A percentile compares a stretch with the other conserved stretches of the same genome.
Conservation (phyloP, 2,329 filamentous ascomycete genomes). For the Verticillium isaacii region DNA sequence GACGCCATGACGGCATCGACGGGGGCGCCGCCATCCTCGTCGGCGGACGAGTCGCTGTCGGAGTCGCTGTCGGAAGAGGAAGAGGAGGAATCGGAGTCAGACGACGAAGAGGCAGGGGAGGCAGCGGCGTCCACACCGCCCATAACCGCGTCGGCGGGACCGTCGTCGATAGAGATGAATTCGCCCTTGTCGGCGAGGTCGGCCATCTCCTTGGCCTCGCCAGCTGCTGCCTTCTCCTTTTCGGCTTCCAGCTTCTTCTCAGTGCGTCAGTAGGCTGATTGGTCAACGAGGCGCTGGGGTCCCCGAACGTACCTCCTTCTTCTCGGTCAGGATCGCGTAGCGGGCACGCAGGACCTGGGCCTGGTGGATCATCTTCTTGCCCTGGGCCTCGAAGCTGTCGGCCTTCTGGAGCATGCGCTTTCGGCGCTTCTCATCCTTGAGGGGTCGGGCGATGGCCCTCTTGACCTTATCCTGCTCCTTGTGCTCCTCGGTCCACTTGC, state of each 20-base stretch:
- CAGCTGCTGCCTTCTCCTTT: slow-evolving; percentile 16
- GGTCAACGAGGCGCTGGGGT: neutral
- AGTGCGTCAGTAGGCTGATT: neutral
- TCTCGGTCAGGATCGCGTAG: slow-evolving; percentile 19
- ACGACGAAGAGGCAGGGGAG: neutral
- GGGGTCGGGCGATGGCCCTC: slow-evolving; percentile 17
- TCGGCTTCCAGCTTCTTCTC: slow-evolving; percentile 18
- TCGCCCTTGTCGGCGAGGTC: slow-evolving; percentile 9
- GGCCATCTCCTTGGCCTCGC: slow-evolving; percentile 8
- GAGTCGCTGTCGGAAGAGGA: slow-evolving; percentile 3
- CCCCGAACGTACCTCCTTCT: slow-evolving; percentile 16
- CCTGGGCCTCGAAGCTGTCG: slow-evolving; percentile 35
- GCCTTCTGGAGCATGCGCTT: slow-evolving; percentile 31
- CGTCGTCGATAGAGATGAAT: slow-evolving; percentile 9
- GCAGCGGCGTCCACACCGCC: neutral
- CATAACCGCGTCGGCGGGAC: neutral
- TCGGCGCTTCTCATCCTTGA: slow-evolving; percentile 32
- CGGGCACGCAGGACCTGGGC: slow-evolving; percentile 28
- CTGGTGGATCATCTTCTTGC: slow-evolving; percentile 32
- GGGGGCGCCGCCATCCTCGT: slow-evolving; percentile 13
- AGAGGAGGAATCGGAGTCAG: neutral
- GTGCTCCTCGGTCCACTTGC: slow-evolving; percentile 15
- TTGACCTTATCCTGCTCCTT: slow-evolving; percentile 22
- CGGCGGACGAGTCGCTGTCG: slow-evolving; percentile 7
- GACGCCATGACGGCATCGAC: slow-evolving; percentile 18